These are phyloP conservation scores for Trametes villosa DNA, from an alignment of 768 basidiomycete genomes.

Conservation along the genomic window DNA sequence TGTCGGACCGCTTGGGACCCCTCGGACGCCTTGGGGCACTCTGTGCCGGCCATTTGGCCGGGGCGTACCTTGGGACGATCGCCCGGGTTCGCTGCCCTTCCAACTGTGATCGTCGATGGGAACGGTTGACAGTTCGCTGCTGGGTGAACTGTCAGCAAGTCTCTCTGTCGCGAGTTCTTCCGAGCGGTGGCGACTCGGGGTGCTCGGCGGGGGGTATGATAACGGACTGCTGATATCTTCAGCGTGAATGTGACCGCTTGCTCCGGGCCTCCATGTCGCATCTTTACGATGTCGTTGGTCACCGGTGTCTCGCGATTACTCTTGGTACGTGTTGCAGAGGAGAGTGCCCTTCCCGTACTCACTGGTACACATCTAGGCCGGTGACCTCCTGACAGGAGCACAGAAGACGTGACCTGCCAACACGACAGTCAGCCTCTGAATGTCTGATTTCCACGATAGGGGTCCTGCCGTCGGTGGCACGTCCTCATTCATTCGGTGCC, in stretches of 20 bases:
- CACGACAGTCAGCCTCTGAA: too few relatives aligned
- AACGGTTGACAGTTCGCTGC: neutral
- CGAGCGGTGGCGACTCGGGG: neutral
- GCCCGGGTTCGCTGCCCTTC: neutral
- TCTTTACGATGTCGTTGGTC: neutral
- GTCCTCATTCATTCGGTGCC: too few relatives aligned
- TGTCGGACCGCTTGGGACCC: neutral
- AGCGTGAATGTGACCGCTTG: too few relatives aligned
- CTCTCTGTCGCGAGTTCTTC: neutral
- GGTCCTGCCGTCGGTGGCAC: too few relatives aligned
- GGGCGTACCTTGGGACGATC: neutral
- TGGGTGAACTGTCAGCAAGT: neutral
- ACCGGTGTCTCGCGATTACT: neutral
- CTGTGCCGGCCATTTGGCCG: neutral
- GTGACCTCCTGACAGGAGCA: too few relatives aligned
- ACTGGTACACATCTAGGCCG: neutral
- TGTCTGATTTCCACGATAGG: too few relatives aligned
- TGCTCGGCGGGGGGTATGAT: too few relatives aligned
- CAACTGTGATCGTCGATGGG: constrained; percentile 1
- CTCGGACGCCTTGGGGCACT: neutral
- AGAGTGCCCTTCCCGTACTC: neutral
- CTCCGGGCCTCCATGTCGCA: neutral
- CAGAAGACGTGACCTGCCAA: too few relatives aligned
- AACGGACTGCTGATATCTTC: too few relatives aligned
- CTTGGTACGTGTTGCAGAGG: neutral